Conservation (phyloP, 305 asterid species). For the Striga hermonthica region DNA sequence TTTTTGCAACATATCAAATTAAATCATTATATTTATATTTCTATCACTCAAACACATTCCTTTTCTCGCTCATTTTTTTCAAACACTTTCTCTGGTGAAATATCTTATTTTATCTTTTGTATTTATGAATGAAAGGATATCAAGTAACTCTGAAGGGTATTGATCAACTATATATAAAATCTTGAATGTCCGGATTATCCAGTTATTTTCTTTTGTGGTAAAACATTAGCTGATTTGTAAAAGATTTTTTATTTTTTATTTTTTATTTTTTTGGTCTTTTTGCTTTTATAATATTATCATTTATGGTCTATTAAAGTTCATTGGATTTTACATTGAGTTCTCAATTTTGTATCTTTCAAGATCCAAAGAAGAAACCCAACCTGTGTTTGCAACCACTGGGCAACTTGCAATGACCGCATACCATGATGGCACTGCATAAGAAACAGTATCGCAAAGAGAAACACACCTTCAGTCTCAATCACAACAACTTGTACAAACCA, state of each 20-base stretch:
- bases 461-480: constrained; percentile 21
- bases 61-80: no score
- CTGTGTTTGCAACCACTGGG: constrained; percentile 98
- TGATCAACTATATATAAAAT: no score
- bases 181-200: no score
- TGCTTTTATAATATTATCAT: not conserved
- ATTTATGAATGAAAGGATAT: no score
- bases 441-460: not conserved
- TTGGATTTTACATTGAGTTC: not conserved
- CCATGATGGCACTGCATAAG: constrained; percentile 91
- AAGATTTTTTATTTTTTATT: no score
- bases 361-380: constrained; percentile 36
- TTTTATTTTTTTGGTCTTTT: not conserved
- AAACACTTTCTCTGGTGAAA: no score
- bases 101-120: no score
- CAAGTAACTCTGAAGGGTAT: no score
- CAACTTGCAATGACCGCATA: constrained; percentile 82
- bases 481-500: not conserved
- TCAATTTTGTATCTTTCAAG: not conserved
- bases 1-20: no score
- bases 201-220: no score
- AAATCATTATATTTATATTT: no score
- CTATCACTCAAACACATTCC: no score
- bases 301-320: not conserved
- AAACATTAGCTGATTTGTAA: not conserved